phyloP scores from a whole-genome alignment of 768 basidiomycete species.

The Termitomyces sp. region DNA sequence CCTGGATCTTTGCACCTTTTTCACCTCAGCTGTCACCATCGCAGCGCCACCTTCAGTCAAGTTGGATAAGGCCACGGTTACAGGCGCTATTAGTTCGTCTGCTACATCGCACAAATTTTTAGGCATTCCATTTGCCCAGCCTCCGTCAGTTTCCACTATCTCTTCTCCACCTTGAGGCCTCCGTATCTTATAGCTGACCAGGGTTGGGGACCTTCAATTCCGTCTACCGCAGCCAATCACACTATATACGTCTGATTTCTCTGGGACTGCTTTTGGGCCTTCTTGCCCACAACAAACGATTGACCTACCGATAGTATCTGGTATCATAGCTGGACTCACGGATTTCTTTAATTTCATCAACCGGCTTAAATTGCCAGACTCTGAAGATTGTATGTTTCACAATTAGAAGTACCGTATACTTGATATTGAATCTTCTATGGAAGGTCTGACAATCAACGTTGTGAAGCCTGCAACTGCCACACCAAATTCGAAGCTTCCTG shows the following conservation, averaged over 20 bases:
- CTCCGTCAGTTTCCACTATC: too few relatives aligned
- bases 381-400: conserved; percentile 37
- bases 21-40: neutral
- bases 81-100: conserved; percentile 24
- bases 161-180: too few relatives aligned
- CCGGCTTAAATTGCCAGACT: conserved; percentile 21
- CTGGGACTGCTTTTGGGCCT: conserved; percentile 35
- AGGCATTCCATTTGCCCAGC: conserved; percentile 43
- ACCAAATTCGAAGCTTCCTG: conserved; percentile 30
- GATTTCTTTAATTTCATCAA: conserved; percentile 21
- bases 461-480: conserved; percentile 27
- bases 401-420: neutral
- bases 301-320: conserved; percentile 22
- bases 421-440: conserved; percentile 15
- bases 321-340: conserved; percentile 20
- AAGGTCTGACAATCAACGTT: conserved; percentile 38
- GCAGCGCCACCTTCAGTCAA: conserved; percentile 25
- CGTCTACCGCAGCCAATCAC: conserved; percentile 31
- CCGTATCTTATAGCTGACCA: too few relatives aligned
- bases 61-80: conserved; percentile 37
- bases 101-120: conserved; percentile 32
- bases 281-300: conserved; percentile 41
- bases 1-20: conserved; percentile 3
- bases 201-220: conserved; percentile 26
- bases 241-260: conserved; percentile 29